Percentiles rank a stretch among this genome's conserved stretches.
phyloP scores from a whole-genome alignment of 202 grass and related monocot species.

The Cymbopogon flexuosus region DNA sequence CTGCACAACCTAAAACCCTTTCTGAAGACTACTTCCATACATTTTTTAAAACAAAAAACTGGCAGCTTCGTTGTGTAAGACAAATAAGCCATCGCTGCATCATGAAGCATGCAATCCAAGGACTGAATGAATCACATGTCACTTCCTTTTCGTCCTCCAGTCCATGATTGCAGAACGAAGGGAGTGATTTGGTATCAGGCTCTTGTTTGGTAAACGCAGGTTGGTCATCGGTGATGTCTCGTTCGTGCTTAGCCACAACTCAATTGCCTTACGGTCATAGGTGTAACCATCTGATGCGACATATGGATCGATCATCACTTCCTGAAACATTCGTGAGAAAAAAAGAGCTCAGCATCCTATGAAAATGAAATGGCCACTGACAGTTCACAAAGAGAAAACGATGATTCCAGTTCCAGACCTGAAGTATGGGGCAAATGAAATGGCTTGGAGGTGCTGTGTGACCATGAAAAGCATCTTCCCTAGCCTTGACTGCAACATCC shows the following conservation, averaged over 20 bases:
- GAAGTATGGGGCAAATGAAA: conserved; percentile 88
- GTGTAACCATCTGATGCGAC: conserved; percentile 92
- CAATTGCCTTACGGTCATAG: conserved; percentile 67
- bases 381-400: background rate
- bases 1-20: conserved; percentile 13
- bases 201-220: conserved; percentile 48
- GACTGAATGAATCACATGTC: background rate
- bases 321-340: conserved; percentile 28
- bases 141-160: conserved; percentile 53
- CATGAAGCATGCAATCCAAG: background rate
- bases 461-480: conserved; percentile 9
- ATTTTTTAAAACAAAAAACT: background rate
- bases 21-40: conserved; percentile 11
- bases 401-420: conserved; percentile 39
- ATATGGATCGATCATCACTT: conserved; percentile 76
- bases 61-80: background rate
- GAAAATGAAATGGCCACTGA: background rate
- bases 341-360: background rate
- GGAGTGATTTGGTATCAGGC: conserved; percentile 70
- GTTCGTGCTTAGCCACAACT: conserved; percentile 68
- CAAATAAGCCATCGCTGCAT: background rate
- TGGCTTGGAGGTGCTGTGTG: conserved; percentile 48
- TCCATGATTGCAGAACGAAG: conserved; percentile 90
- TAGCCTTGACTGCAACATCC: conserved; percentile 35
- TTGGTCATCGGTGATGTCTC: conserved; percentile 83